These are phyloP conservation scores for Nicotiana attenuata DNA, from an alignment of 257 asterid species.

Conservation along the genomic window DNA sequence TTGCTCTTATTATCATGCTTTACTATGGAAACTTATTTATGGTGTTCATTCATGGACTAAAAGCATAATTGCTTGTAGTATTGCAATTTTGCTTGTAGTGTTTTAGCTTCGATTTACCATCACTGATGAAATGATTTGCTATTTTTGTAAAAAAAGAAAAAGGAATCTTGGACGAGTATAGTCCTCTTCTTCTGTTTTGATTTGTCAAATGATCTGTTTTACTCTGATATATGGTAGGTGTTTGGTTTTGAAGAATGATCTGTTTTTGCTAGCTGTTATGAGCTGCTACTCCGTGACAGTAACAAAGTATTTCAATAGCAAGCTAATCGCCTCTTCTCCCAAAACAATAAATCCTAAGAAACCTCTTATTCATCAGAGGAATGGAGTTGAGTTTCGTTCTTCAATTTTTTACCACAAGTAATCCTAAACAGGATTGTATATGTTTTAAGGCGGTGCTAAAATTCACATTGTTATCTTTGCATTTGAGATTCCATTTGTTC, in stretches of 20 bases:
- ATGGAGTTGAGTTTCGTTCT: neutral
- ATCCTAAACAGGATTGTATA: neutral
- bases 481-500: neutral
- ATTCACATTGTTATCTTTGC: neutral
- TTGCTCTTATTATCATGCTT: neutral
- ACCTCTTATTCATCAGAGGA: neutral
- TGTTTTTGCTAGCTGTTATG: neutral
- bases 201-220: neutral
- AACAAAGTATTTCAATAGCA: neutral
- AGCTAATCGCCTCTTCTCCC: neutral
- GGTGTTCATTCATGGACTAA: neutral
- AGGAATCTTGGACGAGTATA: neutral
- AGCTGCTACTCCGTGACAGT: neutral
- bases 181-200: neutral
- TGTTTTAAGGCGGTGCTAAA: neutral
- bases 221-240: neutral
- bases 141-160: neutral
- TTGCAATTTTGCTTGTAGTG: neutral
- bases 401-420: neutral
- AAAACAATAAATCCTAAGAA: neutral
- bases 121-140: neutral
- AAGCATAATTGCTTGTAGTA: neutral
- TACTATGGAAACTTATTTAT: neutral
- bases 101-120: neutral
- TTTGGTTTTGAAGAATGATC: neutral